These are phyloP conservation scores for Cercophora sp. DNA, from an alignment of 495 filamentous ascomycete genomes.

Conservation along the genomic window DNA sequence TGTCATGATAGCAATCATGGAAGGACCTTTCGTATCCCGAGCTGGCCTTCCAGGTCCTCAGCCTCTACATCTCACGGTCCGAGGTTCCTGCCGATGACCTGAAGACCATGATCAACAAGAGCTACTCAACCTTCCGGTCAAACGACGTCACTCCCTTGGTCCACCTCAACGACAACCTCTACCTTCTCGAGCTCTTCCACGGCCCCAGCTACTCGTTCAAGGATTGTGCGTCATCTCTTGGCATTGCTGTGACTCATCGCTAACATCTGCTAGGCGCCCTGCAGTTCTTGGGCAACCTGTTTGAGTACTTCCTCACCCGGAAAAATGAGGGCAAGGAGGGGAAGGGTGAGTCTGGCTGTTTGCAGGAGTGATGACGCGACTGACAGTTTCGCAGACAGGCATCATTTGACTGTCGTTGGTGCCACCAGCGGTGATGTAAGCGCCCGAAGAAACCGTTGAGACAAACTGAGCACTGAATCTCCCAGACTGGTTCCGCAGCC, in stretches of 20 bases:
- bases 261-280: constrained; percentile 55
- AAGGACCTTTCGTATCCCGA: constrained; percentile 71
- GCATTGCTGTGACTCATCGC: not conserved
- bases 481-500: constrained; percentile 79
- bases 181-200: constrained; percentile 93
- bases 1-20: constrained; percentile 51
- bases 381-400: constrained; percentile 46
- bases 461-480: too few relatives aligned
- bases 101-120: constrained; percentile 70
- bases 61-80: constrained; percentile 72
- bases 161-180: constrained; percentile 64
- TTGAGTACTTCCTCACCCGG: constrained; percentile 89
- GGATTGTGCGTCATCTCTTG: constrained; percentile 40
- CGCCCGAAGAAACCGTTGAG: not conserved
- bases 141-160: constrained; percentile 69
- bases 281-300: constrained; percentile 89
- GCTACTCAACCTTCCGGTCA: constrained; percentile 82
- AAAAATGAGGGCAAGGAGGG: constrained; percentile 73
- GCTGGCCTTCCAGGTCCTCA: constrained; percentile 69
- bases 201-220: constrained; percentile 97
- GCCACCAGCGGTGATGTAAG: constrained; percentile 78
- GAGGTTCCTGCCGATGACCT: constrained; percentile 82
- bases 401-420: constrained; percentile 86
- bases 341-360: constrained; percentile 20
- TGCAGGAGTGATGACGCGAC: not conserved